Evolutionary conservation across 495 filamentous ascomycete genomes (phyloP), one percentile per base, ranked within the genome.

Genomic region (Penicillium fimorum): DNA sequence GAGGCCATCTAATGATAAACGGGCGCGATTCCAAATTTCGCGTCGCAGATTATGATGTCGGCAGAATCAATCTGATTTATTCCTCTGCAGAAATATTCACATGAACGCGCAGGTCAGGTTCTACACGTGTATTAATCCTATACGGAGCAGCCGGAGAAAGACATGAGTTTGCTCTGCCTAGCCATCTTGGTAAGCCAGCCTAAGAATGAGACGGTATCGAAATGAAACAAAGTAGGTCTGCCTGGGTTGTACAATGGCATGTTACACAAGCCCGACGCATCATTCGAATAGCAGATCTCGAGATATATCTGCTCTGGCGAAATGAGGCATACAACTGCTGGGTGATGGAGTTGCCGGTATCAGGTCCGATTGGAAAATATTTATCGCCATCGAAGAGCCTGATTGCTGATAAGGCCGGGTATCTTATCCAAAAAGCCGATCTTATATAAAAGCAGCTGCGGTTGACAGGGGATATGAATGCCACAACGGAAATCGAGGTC

Each of bases 31-130:
- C 84, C 0, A 90, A 90, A 62, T 76, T 84, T 40, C 80, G 86
- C 58, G 83, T 90, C 20, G 84, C 82, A 7, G 86, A 92, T 66
- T 91, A 90, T 53, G 71, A 82, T 41, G 63, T 90, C 40, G 79
- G 75, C 12, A 77, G 77, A 13, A 70, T 72, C 3, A 82, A 71
- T 9, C 55, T 91, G 24, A 67, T 90, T 1, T 91, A 90, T 69
- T 89, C 85, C 0, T 83, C 87, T 3, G 85, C 84, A 0, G 87
- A 92, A 47, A 77, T 89, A 27, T 87, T 87, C 47, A 87, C 85
- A 0, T 83, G 81, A 82, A 77, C 83, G 32, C 43, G 56, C 63
- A 75, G 75, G 40, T 73, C 79, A 50, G 78, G 75, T 22, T 64
- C 72, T 2, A 80, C 76, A 60, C 82, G 77, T 15, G 70, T 87